phyloP scores from a whole-genome alignment of 495 filamentous ascomycete genomes.

The Aspergillus nidulans region DNA sequence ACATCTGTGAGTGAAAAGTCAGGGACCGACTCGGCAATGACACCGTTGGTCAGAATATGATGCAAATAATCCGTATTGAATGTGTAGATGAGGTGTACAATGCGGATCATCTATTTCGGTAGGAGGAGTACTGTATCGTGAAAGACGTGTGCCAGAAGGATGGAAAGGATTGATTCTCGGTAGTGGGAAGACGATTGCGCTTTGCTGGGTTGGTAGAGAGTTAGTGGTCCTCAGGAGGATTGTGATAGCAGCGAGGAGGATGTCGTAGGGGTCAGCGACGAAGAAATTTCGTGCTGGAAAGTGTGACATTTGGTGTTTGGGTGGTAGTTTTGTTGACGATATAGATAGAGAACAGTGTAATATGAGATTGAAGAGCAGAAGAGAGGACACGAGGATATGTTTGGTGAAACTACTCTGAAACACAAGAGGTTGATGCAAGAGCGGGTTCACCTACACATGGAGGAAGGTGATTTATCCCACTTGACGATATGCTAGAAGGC shows the following conservation, averaged over 20 bases:
- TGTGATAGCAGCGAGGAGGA: no score
- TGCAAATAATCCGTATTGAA: background rate
- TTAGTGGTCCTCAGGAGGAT: background rate
- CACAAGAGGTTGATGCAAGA: background rate
- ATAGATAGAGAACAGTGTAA: no score
- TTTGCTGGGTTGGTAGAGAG: background rate
- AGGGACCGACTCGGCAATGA: background rate
- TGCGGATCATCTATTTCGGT: conserved; percentile 7
- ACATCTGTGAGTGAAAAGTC: conserved; percentile 14
- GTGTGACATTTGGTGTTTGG: no score
- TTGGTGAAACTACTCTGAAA: no score
- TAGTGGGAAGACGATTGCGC: no score
- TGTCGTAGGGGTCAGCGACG: no score
- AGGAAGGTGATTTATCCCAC: no score
- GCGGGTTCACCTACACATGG: background rate
- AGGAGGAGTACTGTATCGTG: background rate
- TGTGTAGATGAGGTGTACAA: conserved; percentile 3
- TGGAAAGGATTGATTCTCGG: background rate
- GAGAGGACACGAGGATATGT: background rate
- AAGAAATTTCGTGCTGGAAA: no score
- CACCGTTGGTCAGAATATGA: background rate
- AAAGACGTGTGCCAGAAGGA: background rate
- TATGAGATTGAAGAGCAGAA: background rate
- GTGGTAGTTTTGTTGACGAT: no score
- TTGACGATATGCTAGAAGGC: no score